phyloP scores from a whole-genome alignment of 805 yeast species.

The Kodamaea jinghongensis region DNA sequence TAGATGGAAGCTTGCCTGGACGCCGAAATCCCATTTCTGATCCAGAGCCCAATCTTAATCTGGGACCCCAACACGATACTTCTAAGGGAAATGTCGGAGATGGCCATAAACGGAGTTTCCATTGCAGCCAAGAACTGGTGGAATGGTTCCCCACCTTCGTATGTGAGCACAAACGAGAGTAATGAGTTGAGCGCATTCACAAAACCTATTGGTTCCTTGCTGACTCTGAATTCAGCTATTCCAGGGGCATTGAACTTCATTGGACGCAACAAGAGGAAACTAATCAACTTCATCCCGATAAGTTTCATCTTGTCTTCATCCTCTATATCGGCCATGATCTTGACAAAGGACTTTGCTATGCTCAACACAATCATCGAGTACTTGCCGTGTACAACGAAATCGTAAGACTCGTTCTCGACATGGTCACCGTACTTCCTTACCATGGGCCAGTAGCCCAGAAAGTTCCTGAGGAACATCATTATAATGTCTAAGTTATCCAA shows the following conservation, averaged over 20 bases:
- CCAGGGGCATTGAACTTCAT: conserved; percentile 25
- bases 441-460: conserved; percentile 58
- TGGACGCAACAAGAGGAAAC: conserved; percentile 27
- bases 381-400: conserved; percentile 49
- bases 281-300: conserved; percentile 22
- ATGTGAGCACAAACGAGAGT: conserved; percentile 44
- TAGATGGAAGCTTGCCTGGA: conserved; percentile 51
- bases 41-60: conserved; percentile 65
- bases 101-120: conserved; percentile 37
- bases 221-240: conserved; percentile 40
- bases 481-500: conserved; percentile 16
- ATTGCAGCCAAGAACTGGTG: conserved; percentile 12
- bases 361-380: conserved; percentile 44
- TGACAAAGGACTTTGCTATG: conserved; percentile 37
- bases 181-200: conserved; percentile 60
- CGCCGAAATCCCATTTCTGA: conserved; percentile 63
- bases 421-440: conserved; percentile 66
- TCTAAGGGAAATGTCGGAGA: conserved; percentile 59
- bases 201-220: conserved; percentile 52
- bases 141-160: conserved; percentile 25
- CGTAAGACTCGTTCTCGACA: conserved; percentile 55
- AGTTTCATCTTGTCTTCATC: conserved; percentile 11
- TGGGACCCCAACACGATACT: conserved; percentile 62
- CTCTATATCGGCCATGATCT: not conserved
- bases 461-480: conserved; percentile 47